Evolutionary conservation across 306 rosid species (phyloP).

Genomic region (Gleditsia sinensis): DNA sequence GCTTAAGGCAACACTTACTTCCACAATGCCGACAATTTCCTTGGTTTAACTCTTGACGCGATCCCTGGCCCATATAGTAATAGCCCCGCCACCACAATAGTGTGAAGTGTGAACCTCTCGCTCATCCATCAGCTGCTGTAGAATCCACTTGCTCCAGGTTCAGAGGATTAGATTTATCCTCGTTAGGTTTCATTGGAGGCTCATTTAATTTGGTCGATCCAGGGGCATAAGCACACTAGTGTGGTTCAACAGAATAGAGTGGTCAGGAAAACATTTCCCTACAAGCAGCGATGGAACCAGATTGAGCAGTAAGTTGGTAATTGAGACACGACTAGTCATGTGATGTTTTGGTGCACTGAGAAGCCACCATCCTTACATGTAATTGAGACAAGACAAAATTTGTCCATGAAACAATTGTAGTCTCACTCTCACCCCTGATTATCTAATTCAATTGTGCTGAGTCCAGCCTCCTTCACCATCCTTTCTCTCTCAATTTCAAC

Average conservation of each 20-base stretch:
- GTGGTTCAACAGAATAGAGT: neutral
- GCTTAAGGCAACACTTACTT: conserved; percentile 3
- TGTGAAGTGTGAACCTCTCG: neutral
- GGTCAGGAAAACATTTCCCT: neutral
- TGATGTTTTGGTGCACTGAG: neutral
- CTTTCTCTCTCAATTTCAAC: conserved; percentile 31
- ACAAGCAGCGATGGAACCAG: neutral
- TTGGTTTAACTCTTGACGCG: conserved; percentile 6
- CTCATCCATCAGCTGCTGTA: neutral
- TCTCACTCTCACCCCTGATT: conserved; percentile 27
- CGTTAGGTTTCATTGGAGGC: conserved; percentile 6
- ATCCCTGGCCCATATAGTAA: neutral
- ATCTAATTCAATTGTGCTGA: conserved; percentile 61
- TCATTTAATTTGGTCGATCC: neutral
- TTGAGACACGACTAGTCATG: too few relatives aligned
- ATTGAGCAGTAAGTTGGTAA: neutral
- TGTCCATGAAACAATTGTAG: neutral
- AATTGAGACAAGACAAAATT: neutral
- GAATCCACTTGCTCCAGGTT: neutral
- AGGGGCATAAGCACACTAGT: neutral
- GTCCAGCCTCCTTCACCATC: conserved; percentile 57
- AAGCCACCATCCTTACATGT: neutral
- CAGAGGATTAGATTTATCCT: neutral
- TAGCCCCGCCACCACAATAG: neutral
- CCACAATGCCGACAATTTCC: conserved; percentile 10